Conservation (phyloP, 2,329 filamentous ascomycete genomes). For the Aspergillus fumigatiaffinis region DNA sequence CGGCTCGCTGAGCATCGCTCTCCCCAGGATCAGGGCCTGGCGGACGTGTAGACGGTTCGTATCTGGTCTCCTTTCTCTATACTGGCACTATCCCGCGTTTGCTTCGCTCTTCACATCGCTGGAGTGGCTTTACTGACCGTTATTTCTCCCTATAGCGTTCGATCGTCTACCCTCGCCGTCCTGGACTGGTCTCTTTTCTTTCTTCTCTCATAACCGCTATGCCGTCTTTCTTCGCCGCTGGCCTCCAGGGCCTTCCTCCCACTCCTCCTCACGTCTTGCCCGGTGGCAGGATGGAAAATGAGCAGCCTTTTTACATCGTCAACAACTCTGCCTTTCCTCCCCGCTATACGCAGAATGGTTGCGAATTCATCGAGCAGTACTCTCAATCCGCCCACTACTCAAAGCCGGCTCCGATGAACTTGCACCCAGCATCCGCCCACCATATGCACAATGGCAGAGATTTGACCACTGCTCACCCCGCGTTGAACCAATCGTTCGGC, state of each 20-base stretch:
- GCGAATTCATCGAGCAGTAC: constrained; percentile 45
- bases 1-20: constrained; percentile 41
- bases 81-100: constrained; percentile 2
- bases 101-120: neutral
- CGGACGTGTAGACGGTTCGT: constrained; percentile 43
- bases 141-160: constrained; percentile 15
- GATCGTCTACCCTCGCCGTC: constrained; percentile 35
- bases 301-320: constrained; percentile 37
- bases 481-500: constrained; percentile 33
- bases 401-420: constrained; percentile 33
- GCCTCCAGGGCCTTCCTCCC: constrained; percentile 39
- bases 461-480: constrained; percentile 21
- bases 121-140: constrained; percentile 18
- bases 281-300: constrained; percentile 35
- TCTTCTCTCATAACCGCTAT: constrained; percentile 24
- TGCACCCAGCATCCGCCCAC: constrained; percentile 28
- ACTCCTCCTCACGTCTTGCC: constrained; percentile 40
- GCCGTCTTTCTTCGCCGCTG: constrained; percentile 42
- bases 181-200: constrained; percentile 27
- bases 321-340: constrained; percentile 38
- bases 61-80: constrained; percentile 9
- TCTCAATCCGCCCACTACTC: constrained; percentile 41
- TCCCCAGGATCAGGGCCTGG: constrained; percentile 38
- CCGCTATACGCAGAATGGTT: constrained; percentile 41
- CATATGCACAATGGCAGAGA: constrained; percentile 32